Conservation (phyloP, 306 rosid species). For the Pyrus communis region DNA sequence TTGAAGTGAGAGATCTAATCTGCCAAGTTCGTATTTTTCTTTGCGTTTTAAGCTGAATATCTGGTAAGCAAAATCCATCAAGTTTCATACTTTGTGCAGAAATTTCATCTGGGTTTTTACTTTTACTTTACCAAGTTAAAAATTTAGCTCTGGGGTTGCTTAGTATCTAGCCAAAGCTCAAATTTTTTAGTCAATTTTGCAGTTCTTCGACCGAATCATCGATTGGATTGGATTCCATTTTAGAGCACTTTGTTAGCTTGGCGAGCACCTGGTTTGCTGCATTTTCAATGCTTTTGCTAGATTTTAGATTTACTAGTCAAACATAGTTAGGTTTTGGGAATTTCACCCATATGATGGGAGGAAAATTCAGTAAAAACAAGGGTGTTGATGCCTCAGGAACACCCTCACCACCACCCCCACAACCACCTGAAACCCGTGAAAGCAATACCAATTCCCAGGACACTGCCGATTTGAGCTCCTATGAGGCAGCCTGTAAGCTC, state of each 20-base stretch:
- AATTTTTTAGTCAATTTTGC: neutral
- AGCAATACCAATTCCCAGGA: conserved; percentile 35
- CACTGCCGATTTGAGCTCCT: conserved; percentile 54
- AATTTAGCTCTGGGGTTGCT: conserved; percentile 7
- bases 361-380: conserved; percentile 45
- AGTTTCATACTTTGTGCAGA: neutral
- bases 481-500: conserved; percentile 58
- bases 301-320: neutral
- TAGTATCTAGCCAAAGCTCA: neutral
- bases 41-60: conserved; percentile 17
- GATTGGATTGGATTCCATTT: neutral
- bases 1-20: neutral
- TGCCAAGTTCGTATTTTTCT: neutral
- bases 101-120: neutral
- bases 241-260: neutral
- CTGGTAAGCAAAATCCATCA: conserved; percentile 21
- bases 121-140: neutral
- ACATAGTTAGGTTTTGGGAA: neutral
- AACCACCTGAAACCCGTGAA: conserved; percentile 22
- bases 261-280: neutral
- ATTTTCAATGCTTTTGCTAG: neutral
- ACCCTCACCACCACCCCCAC: neutral
- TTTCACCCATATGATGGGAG: conserved; percentile 52
- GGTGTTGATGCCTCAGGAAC: conserved; percentile 15
- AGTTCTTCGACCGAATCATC: neutral